These are phyloP conservation scores for Acacia melanoxylon DNA, from an alignment of 306 rosid species.

Conservation along the genomic window DNA sequence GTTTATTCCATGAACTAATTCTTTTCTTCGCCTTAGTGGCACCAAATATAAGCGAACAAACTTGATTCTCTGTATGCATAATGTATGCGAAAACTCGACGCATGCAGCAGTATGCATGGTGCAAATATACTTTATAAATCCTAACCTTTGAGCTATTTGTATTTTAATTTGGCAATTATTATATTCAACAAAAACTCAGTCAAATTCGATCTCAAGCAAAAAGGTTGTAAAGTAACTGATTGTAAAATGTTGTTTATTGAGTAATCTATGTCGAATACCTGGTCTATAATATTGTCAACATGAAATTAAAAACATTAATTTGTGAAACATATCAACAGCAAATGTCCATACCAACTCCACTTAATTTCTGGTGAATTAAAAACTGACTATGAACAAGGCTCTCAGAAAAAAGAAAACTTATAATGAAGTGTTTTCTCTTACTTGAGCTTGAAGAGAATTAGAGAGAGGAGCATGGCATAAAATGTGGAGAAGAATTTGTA, in stretches of 20 bases:
- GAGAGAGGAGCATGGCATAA: not conserved
- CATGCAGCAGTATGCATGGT: not conserved
- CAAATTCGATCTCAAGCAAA: not conserved
- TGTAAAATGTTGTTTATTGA: no score
- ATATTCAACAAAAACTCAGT: not conserved
- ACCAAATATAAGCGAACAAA: not conserved
- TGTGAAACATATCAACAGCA: not conserved
- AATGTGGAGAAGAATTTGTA: not conserved
- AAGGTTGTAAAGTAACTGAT: not conserved
- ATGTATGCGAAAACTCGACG: not conserved
- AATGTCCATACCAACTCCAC: not conserved
- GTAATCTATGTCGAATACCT: not conserved
- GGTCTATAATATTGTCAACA: not conserved
- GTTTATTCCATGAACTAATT: not conserved
- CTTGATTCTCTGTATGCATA: not conserved
- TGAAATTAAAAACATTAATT: not conserved
- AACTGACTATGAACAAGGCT: not conserved
- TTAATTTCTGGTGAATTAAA: not conserved
- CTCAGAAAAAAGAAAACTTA: not conserved
- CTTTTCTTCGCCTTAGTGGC: not conserved
- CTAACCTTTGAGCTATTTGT: not conserved
- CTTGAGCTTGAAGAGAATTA: not conserved
- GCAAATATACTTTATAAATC: not conserved
- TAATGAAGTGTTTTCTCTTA: not conserved
- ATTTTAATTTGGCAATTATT: not conserved